Conservation (phyloP, 2,329 filamentous ascomycete genomes). For the Colletotrichum lindemuthianum region DNA sequence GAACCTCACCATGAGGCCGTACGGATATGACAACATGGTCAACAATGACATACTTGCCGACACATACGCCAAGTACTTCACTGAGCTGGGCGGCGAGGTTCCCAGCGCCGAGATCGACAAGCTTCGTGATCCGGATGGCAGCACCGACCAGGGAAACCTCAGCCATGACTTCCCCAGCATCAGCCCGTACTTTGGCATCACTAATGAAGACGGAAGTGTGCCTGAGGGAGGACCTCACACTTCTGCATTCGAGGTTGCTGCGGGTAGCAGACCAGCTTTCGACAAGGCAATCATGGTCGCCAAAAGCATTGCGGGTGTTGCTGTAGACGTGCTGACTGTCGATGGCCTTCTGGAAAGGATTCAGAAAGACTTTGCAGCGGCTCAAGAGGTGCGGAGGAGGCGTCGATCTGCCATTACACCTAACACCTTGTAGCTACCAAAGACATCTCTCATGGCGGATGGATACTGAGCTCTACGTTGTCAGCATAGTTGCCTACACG, state of each 20-base stretch:
- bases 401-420: constrained; percentile 1
- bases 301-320: constrained; percentile 59
- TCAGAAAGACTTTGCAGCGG: constrained; percentile 48
- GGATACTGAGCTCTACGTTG: no score
- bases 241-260: constrained; percentile 60
- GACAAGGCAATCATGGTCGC: constrained; percentile 56
- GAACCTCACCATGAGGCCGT: constrained; percentile 47
- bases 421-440: neutral
- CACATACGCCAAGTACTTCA: constrained; percentile 40
- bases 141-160: constrained; percentile 45
- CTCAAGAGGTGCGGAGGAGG: constrained; percentile 38
- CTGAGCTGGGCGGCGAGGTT: constrained; percentile 38
- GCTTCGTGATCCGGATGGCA: constrained; percentile 38
- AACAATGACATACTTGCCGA: constrained; percentile 42
- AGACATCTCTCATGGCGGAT: no score
- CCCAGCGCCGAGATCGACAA: constrained; percentile 42
- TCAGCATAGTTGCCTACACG: no score
- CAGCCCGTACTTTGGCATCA: constrained; percentile 41
- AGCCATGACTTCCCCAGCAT: constrained; percentile 44
- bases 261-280: constrained; percentile 59
- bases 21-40: constrained; percentile 46
- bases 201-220: constrained; percentile 38
- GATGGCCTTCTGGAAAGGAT: constrained; percentile 53
- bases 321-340: constrained; percentile 56
- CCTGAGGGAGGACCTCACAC: constrained; percentile 57